Conservation (phyloP, 2,329 filamentous ascomycete species). For the Cryphonectria parasitica region DNA sequence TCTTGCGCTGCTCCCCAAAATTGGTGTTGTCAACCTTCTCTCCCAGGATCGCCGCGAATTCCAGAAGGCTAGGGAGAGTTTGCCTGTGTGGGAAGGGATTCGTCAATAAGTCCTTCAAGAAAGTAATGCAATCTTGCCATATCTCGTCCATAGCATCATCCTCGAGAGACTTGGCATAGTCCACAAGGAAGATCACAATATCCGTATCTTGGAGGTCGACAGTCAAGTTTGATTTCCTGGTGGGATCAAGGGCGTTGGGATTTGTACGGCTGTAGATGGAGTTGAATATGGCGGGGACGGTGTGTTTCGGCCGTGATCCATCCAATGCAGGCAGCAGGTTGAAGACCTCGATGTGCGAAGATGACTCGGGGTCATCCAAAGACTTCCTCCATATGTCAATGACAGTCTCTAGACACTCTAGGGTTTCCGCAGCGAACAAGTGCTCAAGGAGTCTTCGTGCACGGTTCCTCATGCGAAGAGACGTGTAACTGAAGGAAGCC, state of each 20-base stretch:
- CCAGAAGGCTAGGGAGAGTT: conserved; percentile 80
- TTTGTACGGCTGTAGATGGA: conserved; percentile 95
- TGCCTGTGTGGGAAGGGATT: conserved; percentile 96
- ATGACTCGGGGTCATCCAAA: conserved; percentile 48
- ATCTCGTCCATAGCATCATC: conserved; percentile 99
- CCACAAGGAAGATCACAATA: conserved; percentile 84
- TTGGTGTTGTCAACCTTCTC: conserved; percentile 98
- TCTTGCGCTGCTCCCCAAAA: conserved; percentile 90
- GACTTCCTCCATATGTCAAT: conserved; percentile 78
- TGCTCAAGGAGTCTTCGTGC: conserved; percentile 88
- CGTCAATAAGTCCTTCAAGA: conserved; percentile 83
- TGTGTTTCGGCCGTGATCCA: conserved; percentile 86
- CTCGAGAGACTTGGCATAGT: conserved; percentile 87
- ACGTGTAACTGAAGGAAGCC: conserved; percentile 89
- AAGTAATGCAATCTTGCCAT: conserved; percentile 91
- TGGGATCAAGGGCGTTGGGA: conserved; percentile 74
- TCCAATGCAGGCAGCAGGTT: conserved; percentile 89
- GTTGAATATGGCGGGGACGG: conserved; percentile 93
- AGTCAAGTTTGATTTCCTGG: conserved; percentile 84
- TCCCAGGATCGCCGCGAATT: conserved; percentile 87
- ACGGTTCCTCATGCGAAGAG: conserved; percentile 86
- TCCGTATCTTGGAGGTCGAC: conserved; percentile 83
- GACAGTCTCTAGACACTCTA: conserved; percentile 92
- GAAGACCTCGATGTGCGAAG: conserved; percentile 70
- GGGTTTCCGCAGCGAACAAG: conserved; percentile 85